Conservation (phyloP, 2,329 filamentous ascomycete species). For the Fusarium continuum region DNA sequence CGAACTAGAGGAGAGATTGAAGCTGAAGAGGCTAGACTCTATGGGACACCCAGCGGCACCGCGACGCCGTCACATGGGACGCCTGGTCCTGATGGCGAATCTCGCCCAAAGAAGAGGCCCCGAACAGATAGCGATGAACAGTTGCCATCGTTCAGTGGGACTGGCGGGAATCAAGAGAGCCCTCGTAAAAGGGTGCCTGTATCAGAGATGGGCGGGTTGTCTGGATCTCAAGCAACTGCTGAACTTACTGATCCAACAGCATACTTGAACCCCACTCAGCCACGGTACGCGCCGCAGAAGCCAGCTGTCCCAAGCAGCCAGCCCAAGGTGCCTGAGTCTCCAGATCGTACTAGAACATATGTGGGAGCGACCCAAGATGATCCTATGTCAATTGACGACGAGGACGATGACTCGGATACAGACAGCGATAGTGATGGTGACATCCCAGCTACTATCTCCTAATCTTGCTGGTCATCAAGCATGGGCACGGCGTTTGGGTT, state of each 20-base stretch:
- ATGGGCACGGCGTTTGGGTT: constrained; percentile 26
- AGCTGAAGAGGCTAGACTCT: constrained; percentile 53
- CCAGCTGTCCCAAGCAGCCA: background rate
- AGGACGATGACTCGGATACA: constrained; percentile 29
- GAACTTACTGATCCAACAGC: constrained; percentile 51
- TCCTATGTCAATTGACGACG: constrained; percentile 42
- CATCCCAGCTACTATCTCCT: constrained; percentile 42
- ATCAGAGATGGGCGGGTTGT: constrained; percentile 49
- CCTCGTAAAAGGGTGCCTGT: constrained; percentile 44
- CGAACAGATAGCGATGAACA: constrained; percentile 24
- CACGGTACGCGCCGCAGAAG: constrained; percentile 21
- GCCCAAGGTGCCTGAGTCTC: background rate
- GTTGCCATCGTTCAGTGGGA: background rate
- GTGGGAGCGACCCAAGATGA: constrained; percentile 36
- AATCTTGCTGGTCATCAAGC: background rate
- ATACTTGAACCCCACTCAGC: constrained; percentile 34
- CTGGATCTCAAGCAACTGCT: constrained; percentile 49
- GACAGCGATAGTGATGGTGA: constrained; percentile 35
- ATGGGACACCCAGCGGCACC: constrained; percentile 29
- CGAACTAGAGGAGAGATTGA: constrained; percentile 59
- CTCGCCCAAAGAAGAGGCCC: constrained; percentile 39
- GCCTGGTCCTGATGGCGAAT: constrained; percentile 5
- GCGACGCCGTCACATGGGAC: constrained; percentile 12
- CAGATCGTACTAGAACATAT: background rate
- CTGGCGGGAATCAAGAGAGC: constrained; percentile 13